Evolutionary conservation across 768 basidiomycete species (phyloP), one percentile per base, ranked within the genome.

Genomic region (Macrolepiota albuminosa): DNA sequence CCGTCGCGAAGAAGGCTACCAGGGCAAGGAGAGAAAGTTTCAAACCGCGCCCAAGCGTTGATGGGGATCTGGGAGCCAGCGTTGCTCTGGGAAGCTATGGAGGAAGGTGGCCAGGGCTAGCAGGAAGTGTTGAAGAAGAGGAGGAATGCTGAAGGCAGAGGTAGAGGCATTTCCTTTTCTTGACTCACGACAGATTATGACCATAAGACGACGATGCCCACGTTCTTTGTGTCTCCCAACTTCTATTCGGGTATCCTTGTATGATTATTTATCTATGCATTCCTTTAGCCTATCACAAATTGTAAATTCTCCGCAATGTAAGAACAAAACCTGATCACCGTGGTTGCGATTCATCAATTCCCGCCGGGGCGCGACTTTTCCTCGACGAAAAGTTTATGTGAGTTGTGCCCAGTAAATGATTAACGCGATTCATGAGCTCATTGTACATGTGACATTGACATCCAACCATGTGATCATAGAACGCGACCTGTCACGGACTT

Each of bases 21-120:
- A 73, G 84, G 54, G 81, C 82, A 43, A 73, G 80, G 60, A 78
- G 87, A 63, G 91, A 93, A 75, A 93, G 91, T 71, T 94, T 93
- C 72, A 89, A 84, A 68, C 92, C 92, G 10, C 78, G 92, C 39
- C 83, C 89, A 46, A 93, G 91, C 65, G 72, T 85, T 21, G 91
- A 92, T 63, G 76, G 69, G 52, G 76, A 76, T 57, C 60, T 68
- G 42, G 67, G 67, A 21, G 59, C 63, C 49, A 64, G 70, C 61
- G 64, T 68, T 39, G 71, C 69, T 36, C 39, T 62, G 33, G 66
- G 66, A 34, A 69, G 68, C 50, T 66, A 67, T 34, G 62, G 62
- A 34, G 69, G 71, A 54, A 71, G 71, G 66, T 64, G 71, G 57
- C 70, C 63, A 24, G 75, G 74, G 58, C 72, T 70, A 67, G 72